Evolutionary conservation across 768 basidiomycete genomes (phyloP).

Genomic region (Holtermannia corniformis): DNA sequence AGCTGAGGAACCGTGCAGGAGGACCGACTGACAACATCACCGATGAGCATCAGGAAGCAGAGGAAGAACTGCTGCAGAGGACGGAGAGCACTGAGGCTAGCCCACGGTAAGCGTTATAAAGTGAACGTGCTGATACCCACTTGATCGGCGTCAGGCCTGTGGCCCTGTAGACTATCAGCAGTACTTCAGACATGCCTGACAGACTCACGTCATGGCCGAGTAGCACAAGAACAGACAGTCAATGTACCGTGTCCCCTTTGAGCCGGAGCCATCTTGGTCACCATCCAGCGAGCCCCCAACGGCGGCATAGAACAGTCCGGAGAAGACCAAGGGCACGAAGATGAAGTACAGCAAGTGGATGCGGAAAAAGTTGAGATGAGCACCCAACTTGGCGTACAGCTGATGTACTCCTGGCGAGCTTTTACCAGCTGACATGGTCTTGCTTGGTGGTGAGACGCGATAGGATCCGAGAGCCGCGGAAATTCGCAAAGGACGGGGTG

Average conservation of each 20-base stretch:
- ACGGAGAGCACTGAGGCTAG: conserved; percentile 12
- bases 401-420: too few species aligned
- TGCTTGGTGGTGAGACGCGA: too few species aligned
- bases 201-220: conserved; percentile 34
- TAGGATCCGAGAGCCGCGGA: too few species aligned
- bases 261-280: conserved; percentile 7
- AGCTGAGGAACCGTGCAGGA: too few species aligned
- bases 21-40: conserved; percentile 12
- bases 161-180: conserved; percentile 14
- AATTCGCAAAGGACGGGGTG: too few species aligned
- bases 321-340: conserved; percentile 14
- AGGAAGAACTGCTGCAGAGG: conserved; percentile 17
- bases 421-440: too few species aligned
- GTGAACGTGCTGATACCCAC: conserved; percentile 8
- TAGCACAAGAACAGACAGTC: conserved; percentile 30
- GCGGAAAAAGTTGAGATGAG: conserved; percentile 17
- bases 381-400: too few species aligned
- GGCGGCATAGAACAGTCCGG: conserved; percentile 26
- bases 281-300: conserved; percentile 19
- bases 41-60: conserved; percentile 16
- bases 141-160: conserved; percentile 32
- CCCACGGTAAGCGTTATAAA: not conserved
- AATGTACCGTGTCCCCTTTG: conserved; percentile 16
- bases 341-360: conserved; percentile 16
- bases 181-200: not conserved